These are phyloP conservation scores for Atkinsonella hypoxylon DNA, from an alignment of 2,329 filamentous ascomycete species.

Conservation along the genomic window DNA sequence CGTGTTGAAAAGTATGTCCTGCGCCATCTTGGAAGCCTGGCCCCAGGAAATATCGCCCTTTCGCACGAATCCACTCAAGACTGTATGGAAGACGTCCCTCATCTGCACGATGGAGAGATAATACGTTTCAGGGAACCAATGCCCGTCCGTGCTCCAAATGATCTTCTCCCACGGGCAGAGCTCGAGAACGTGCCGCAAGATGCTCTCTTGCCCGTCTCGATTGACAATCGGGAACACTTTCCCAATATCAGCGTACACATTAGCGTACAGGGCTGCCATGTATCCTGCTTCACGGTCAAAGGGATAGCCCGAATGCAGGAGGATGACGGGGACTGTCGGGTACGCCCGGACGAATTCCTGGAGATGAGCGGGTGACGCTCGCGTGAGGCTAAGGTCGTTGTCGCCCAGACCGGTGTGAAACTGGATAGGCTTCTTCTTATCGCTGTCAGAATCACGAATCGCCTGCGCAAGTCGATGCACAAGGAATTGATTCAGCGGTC, in stretches of 20 bases:
- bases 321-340: conserved; percentile 57
- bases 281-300: conserved; percentile 71
- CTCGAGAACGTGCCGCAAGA: conserved; percentile 63
- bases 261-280: conserved; percentile 62
- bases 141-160: conserved; percentile 70
- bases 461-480: conserved; percentile 51
- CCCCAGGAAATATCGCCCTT: conserved; percentile 46
- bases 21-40: conserved; percentile 52
- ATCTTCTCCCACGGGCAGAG: conserved; percentile 64
- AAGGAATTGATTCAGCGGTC: conserved; percentile 56
- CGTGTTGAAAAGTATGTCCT: conserved; percentile 64
- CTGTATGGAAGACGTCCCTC: conserved; percentile 55
- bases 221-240: conserved; percentile 73
- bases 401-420: conserved; percentile 78
- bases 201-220: conserved; percentile 59
- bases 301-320: conserved; percentile 73
- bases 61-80: conserved; percentile 55
- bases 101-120: conserved; percentile 62
- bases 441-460: conserved; percentile 33
- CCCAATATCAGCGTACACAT: conserved; percentile 74
- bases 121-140: conserved; percentile 69
- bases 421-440: conserved; percentile 59
- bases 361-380: conserved; percentile 62
- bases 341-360: conserved; percentile 62
- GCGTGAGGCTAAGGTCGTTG: conserved; percentile 59